A percentile compares a stretch with the other conserved stretches of the same genome.
Evolutionary conservation across 352 stramenopile genomes (phyloP).

Genomic region (Phytophthora tentaculata): DNA sequence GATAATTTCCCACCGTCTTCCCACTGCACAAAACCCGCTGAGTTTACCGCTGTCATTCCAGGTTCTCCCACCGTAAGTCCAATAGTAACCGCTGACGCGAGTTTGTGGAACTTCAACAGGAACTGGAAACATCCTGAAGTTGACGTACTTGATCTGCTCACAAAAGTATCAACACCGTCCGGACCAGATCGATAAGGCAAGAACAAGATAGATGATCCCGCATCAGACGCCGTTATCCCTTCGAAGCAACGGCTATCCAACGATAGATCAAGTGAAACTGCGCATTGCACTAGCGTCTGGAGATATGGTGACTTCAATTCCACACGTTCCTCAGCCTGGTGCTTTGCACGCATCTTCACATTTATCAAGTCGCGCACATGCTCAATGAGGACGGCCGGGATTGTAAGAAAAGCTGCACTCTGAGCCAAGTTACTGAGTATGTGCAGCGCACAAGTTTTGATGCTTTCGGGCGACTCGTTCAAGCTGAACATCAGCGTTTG

Average conservation of each 20-base stretch:
- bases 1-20: constrained; percentile 24
- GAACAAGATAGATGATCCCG: not conserved
- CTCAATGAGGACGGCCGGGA: constrained; percentile 50
- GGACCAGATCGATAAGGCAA: constrained; percentile 14
- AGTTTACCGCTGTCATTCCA: not conserved
- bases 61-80: constrained; percentile 27
- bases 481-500: constrained; percentile 43
- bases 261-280: constrained; percentile 61
- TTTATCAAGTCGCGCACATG: constrained; percentile 47
- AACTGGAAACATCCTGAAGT: constrained; percentile 30
- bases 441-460: constrained; percentile 49
- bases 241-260: constrained; percentile 49
- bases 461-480: constrained; percentile 44
- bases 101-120: constrained; percentile 28
- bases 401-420: constrained; percentile 43
- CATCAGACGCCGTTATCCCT: not conserved
- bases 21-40: constrained; percentile 33
- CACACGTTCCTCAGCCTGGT: constrained; percentile 49
- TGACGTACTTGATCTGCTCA: constrained; percentile 24
- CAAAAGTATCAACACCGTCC: constrained; percentile 10
- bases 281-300: constrained; percentile 64
- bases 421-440: constrained; percentile 52
- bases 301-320: constrained; percentile 72
- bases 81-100: constrained; percentile 33
- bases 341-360: constrained; percentile 58